Conservation (phyloP, 495 filamentous ascomycete species). For the Xylaria telfairii region DNA sequence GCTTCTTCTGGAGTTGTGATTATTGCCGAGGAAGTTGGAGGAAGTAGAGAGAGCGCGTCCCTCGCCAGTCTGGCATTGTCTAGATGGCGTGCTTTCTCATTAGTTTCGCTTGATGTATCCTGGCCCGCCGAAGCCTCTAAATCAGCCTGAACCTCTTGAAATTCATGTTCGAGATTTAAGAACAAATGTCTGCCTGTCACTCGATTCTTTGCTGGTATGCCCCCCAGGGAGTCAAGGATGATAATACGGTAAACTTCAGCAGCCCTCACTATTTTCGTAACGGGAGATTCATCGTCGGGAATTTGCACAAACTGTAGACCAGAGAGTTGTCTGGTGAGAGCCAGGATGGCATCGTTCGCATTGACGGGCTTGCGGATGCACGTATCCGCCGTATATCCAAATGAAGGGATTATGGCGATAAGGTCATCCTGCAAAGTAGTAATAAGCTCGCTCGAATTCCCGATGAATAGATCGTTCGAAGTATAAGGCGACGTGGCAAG, state of each 20-base stretch:
- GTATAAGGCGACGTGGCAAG: slow-evolving; percentile 30
- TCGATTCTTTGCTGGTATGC: slow-evolving; percentile 75
- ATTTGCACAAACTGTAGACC: slow-evolving; percentile 54
- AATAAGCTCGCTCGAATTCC: slow-evolving; percentile 64
- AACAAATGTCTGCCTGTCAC: slow-evolving; percentile 81
- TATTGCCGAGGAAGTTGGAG: slow-evolving; percentile 81
- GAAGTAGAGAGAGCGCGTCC: slow-evolving; percentile 74
- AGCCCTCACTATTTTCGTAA: slow-evolving; percentile 50
- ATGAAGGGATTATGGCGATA: slow-evolving; percentile 76
- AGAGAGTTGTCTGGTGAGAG: slow-evolving; percentile 75
- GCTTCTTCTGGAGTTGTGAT: slow-evolving; percentile 87
- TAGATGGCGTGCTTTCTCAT: slow-evolving; percentile 54
- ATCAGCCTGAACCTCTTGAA: slow-evolving; percentile 66
- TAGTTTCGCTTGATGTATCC: slow-evolving; percentile 17
- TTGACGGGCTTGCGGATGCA: slow-evolving; percentile 61
- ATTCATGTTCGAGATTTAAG: slow-evolving; percentile 95
- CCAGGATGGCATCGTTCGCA: slow-evolving; percentile 71
- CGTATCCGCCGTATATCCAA: slow-evolving; percentile 68
- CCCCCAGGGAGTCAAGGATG: slow-evolving; percentile 85
- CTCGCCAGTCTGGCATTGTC: slow-evolving; percentile 75
- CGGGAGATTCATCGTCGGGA: slow-evolving; percentile 51
- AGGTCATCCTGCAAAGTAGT: slow-evolving; percentile 74
- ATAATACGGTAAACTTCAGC: slow-evolving; percentile 85
- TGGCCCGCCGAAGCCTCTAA: slow-evolving; percentile 44
- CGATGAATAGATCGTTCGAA: slow-evolving; percentile 45